phyloP scores from a whole-genome alignment of 176 grass and related monocot species.

The Phoenix roebelenii region DNA sequence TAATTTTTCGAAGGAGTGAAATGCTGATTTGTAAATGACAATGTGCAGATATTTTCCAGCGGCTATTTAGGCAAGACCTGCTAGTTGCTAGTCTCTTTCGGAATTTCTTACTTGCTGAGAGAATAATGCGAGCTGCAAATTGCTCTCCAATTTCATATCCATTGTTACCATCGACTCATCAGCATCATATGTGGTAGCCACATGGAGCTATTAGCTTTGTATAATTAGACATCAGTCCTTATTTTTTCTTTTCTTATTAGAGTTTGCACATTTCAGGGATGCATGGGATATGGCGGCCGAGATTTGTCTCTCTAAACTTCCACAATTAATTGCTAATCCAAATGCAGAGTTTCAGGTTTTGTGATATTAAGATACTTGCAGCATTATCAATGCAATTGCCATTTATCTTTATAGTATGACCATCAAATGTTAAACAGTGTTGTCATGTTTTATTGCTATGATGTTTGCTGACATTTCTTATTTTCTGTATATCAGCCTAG shows the following conservation, averaged over 20 bases:
- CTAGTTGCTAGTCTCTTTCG: conserved; percentile 96
- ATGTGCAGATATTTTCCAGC: conserved; percentile 82
- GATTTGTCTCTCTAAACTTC: conserved; percentile 95
- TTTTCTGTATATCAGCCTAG: conserved; percentile 53
- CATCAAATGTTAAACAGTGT: no score
- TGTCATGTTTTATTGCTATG: not conserved
- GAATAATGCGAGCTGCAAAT: conserved; percentile 92
- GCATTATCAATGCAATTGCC: no score
- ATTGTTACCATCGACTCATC: conserved; percentile 76
- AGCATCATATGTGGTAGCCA: conserved; percentile 97
- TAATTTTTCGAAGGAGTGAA: no score
- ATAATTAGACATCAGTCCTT: no score
- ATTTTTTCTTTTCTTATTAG: conserved; percentile 11
- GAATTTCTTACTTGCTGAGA: conserved; percentile 96
- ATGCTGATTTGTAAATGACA: conserved; percentile 24
- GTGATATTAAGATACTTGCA: no score
- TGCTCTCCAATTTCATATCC: conserved; percentile 89
- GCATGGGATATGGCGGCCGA: conserved; percentile 99
- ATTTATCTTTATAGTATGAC: no score
- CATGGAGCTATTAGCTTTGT: not conserved
- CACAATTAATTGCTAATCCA: conserved; percentile 64
- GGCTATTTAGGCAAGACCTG: conserved; percentile 95
- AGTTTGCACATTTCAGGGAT: conserved; percentile 49
- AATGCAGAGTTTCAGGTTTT: conserved; percentile 88
- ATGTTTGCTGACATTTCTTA: conserved; percentile 16